A percentile compares a stretch with the other conserved stretches of the same genome.
Evolutionary conservation across 2,329 filamentous ascomycete species (phyloP).

Genomic region (Penicillium sp.): DNA sequence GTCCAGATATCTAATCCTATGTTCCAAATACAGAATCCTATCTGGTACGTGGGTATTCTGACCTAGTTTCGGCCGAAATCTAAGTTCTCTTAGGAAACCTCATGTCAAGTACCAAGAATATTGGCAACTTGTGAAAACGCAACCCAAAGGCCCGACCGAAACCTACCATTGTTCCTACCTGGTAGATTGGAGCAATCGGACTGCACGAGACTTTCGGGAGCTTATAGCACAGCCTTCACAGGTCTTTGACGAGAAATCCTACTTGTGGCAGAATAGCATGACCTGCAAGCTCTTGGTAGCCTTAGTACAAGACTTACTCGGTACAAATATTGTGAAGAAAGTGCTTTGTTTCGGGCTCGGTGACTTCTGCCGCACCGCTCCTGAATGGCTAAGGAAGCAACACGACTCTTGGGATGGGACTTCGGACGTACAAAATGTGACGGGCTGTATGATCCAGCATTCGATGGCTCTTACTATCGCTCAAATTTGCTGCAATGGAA

Average conservation of each 20-base stretch:
- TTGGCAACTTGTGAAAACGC: conserved; percentile 19
- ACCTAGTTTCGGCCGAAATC: conserved; percentile 8
- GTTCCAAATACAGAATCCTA: conserved; percentile 22
- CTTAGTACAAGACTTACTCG: conserved; percentile 15
- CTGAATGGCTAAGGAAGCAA: conserved; percentile 19
- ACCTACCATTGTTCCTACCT: conserved; percentile 23
- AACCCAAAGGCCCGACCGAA: conserved; percentile 19
- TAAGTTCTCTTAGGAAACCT: conserved; percentile 20
- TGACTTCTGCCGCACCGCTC: conserved; percentile 21
- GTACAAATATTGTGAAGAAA: conserved; percentile 17
- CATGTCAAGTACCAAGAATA: conserved; percentile 22
- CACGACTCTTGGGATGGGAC: conserved; percentile 15
- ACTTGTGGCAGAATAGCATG: conserved; percentile 20
- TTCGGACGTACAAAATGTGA: conserved; percentile 14
- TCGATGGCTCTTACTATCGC: conserved; percentile 24
- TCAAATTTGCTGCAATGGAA: conserved; percentile 17
- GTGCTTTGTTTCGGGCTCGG: conserved; percentile 21
- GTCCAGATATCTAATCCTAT: conserved; percentile 21
- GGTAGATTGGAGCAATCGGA: conserved; percentile 22
- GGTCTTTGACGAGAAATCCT: conserved; percentile 19
- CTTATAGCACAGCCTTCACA: conserved; percentile 19
- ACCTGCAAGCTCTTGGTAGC: conserved; percentile 14
- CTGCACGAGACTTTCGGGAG: conserved; percentile 20
- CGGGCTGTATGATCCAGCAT: conserved; percentile 19
- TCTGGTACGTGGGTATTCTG: conserved; percentile 20